Conservation (phyloP, 345 rosid genomes). For the Iberis pinnata region DNA sequence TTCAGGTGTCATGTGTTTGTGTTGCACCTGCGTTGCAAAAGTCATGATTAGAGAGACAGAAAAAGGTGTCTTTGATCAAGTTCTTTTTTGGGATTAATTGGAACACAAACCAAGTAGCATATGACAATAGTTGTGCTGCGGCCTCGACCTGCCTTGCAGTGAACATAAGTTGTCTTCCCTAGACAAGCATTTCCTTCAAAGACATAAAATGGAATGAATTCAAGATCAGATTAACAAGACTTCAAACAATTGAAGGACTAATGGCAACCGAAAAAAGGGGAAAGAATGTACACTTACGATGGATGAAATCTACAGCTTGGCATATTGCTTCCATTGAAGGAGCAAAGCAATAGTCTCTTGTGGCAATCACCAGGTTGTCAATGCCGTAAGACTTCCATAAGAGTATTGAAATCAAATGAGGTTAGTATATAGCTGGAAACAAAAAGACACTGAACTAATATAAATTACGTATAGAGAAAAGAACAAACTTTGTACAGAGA, state of each 20-base stretch:
- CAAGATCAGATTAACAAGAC: background rate
- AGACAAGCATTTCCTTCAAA: conserved; percentile 52
- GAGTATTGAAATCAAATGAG: conserved; percentile 6
- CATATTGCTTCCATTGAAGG: conserved; percentile 71
- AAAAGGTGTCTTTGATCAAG: background rate
- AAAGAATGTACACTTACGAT: conserved; percentile 39
- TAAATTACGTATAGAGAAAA: background rate
- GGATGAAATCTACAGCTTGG: conserved; percentile 82
- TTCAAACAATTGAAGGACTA: background rate
- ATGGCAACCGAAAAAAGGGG: background rate
- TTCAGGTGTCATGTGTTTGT: conserved; percentile 80
- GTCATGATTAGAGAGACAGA: conserved; percentile 4
- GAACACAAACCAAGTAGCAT: conserved; percentile 71
- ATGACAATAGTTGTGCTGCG: conserved; percentile 92
- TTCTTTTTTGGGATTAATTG: background rate
- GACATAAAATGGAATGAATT: conserved; percentile 19
- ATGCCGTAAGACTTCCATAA: conserved; percentile 58
- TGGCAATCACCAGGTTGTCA: conserved; percentile 90
- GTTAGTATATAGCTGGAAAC: conserved; percentile 12
- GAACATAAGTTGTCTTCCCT: conserved; percentile 72
- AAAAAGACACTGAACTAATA: conserved; percentile 9
- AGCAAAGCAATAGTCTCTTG: conserved; percentile 96
- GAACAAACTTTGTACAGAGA: conserved; percentile 56
- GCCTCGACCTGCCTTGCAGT: conserved; percentile 98
- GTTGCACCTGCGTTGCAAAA: conserved; percentile 47